Evolutionary conservation across 257 asterid genomes (phyloP).

Genomic region (Solanum bulbocastanum): DNA sequence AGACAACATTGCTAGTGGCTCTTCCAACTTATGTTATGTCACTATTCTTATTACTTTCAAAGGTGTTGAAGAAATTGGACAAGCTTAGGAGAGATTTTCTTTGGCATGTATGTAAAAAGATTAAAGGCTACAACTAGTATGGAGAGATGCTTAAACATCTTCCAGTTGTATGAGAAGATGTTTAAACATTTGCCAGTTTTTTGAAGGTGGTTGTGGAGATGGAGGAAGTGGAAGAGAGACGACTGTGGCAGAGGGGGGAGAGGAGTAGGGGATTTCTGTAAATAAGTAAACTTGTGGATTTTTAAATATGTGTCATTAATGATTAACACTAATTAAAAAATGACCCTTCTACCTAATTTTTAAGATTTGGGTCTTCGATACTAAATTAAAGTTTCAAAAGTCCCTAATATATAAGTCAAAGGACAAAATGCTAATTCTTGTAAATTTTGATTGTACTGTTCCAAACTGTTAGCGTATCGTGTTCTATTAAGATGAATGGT

Average conservation of each 20-base stretch:
- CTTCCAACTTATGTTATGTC: background rate
- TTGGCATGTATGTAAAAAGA: background rate
- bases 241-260: background rate
- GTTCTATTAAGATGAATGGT: background rate
- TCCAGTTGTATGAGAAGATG: background rate
- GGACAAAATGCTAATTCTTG: background rate
- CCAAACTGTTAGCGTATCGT: background rate
- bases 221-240: background rate
- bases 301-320: background rate
- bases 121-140: background rate
- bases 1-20: background rate
- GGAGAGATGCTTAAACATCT: background rate
- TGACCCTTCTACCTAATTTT: background rate
- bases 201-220: background rate
- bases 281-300: background rate
- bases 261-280: background rate
- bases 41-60: background rate
- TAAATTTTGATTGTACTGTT: background rate
- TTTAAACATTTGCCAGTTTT: background rate
- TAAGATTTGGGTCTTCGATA: background rate
- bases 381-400: background rate
- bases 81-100: background rate
- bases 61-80: background rate
- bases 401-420: background rate
- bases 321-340: background rate